Conservation (phyloP, 73 alveolate genomes). For the Tetrahymena thermophila region DNA sequence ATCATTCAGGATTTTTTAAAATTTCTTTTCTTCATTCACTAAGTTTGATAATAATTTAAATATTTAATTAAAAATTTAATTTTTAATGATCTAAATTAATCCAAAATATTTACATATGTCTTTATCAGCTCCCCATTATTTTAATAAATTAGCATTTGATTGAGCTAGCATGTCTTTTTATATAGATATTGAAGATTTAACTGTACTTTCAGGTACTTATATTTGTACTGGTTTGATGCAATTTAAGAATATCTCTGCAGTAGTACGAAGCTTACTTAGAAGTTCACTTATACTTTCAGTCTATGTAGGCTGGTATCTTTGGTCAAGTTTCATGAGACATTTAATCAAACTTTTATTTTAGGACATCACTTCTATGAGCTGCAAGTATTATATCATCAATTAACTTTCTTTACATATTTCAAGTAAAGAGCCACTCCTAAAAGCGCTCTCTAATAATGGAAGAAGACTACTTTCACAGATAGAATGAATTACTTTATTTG, state of each 20-base stretch:
- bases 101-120: neutral
- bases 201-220: slow-evolving; percentile 29
- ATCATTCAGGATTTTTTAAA: neutral
- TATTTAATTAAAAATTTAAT: too few species aligned
- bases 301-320: slow-evolving; percentile 47
- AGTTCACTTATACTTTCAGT: slow-evolving; percentile 55
- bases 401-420: slow-evolving; percentile 69
- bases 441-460: slow-evolving; percentile 66
- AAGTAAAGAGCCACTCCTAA: slow-evolving; percentile 67
- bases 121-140: too few species aligned
- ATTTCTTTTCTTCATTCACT: neutral
- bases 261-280: slow-evolving; percentile 40
- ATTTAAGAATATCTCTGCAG: slow-evolving; percentile 44
- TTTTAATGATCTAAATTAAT: too few species aligned
- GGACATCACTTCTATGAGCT: slow-evolving; percentile 52
- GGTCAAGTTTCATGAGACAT: slow-evolving; percentile 40
- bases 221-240: slow-evolving; percentile 35
- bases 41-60: neutral
- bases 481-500: slow-evolving; percentile 9
- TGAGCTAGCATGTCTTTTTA: too few species aligned
- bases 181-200: neutral
- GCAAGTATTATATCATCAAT: slow-evolving; percentile 50
- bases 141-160: neutral
- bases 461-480: slow-evolving; percentile 54
- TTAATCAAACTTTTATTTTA: slow-evolving; percentile 19